Base-by-base conservation (phyloP, 768 basidiomycete species). In the Chalciporus sphaerocephalus region DNA sequence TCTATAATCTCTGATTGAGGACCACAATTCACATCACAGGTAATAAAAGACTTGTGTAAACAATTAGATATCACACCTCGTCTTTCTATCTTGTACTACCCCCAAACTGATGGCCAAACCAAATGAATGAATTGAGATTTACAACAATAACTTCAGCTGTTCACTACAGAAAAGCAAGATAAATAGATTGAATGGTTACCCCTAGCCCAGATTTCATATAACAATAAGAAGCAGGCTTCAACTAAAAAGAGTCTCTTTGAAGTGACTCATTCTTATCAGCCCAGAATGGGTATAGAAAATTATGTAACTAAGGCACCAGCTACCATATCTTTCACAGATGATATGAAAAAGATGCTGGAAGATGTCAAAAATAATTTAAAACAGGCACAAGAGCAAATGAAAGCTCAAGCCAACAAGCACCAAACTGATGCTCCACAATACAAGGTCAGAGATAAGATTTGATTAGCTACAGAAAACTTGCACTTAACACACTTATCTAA, bases 91-190 rank as follows among this genome's bases (percentile, higher is more conserved):
- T 58, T 67, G 0, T 68, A 55, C 48, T 68, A 71, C 36, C 69
- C 62, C 1, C 65, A 72, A 43, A 65, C 69, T 2, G 60, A 74
- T 49, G 59, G 66, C 0, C 62, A 66, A 42, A 67, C 61, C 9
- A 62, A 70, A 52, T 16, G 55, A 5, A 46, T 57, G 17, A 69
- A 69, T 46, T 59, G 61, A 44, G 63, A 59, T 41, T 30, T 71
- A 0, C 59, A 69, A 50, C 40, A 49, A 16, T 65, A 66, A 40
- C 48, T 71, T 3, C 39, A 57, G 2, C 16, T 53, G 11, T 68
- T 61, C 42, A 44, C 47, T 10, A 46, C 47, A 38, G 44, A 53
- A 21, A 27, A 34, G 17, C 65, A 62, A 38, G 50, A 62, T 37
- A 50, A 67, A 36, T 69, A 62, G 67, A 22, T 35, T 2, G 30